Base-by-base conservation (phyloP, 148 eudicot genomes). In the Dysphania ambrosioides region DNA sequence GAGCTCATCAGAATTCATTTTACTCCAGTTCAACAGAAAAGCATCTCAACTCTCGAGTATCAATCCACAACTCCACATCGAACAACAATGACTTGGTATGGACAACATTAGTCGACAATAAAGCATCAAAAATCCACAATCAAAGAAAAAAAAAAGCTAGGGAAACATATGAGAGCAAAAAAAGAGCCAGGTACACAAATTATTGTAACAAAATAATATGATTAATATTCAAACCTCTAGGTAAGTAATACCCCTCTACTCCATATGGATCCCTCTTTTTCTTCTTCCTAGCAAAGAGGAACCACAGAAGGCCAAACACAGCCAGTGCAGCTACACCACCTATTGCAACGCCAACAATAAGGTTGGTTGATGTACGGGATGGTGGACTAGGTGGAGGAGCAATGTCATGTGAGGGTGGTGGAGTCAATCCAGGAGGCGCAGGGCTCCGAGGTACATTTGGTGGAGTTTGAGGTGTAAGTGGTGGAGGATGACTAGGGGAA, bases 281-380 rank as follows among this genome's bases (percentile, higher is more conserved):
- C 81, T 76, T 91, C 83, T 78, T 91, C 79, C 83, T 89, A 63
- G 72, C 68, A 59, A 85, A 89, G 35, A 86, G 75, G 23, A 89
- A 34, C 67, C 84, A 87, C 42, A 88, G 66, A n/a, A 91, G 13
- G 65, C 76, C 82, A 71, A 89, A 64, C 38, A 87, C 61, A 36
- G 68, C 90, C 5, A 91, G 62, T 47, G 87, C 9, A 24, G 56
- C 74, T 3, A 87, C 86, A 24, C 93, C 87, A 2, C 89, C 97
- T 11, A 91, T 49, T 3, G 87, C 88, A 36, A 86, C 83, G 35
- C 89, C 96, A 29, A 81, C 83, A 2, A 87, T 78, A 41, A 79
- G 72, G 49, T 81, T 79, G 6, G 85, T 76, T 47, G 91, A 80
- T 23, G 81, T 21, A 29, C 76, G 74, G 34, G 77, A 51, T 26